A percentile compares a stretch with the other conserved stretches of the same genome.
These are phyloP conservation scores for Salix caprea DNA, from an alignment of 345 rosid species.

Conservation along the genomic window DNA sequence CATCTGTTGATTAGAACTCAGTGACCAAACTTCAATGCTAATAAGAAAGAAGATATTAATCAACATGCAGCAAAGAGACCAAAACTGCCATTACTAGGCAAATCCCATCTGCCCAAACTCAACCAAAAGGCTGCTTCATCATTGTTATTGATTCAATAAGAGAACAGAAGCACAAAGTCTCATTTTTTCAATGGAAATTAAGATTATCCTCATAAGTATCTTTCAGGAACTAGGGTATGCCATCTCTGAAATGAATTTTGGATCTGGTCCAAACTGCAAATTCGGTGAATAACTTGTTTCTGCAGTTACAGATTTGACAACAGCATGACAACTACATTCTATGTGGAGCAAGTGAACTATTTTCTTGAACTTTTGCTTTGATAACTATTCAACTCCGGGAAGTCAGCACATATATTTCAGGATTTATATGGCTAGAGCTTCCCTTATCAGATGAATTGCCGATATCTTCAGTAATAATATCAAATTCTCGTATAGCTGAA, in stretches of 20 bases:
- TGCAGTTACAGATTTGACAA: slow-evolving; percentile 18
- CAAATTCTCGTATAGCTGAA: no score
- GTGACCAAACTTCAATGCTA: neutral
- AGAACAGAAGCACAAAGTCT: slow-evolving; percentile 66
- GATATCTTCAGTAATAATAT: no score
- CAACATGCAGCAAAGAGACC: neutral
- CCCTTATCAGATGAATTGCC: no score
- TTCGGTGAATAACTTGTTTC: slow-evolving; percentile 19
- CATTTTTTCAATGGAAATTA: slow-evolving; percentile 62
- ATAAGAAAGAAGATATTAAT: neutral
- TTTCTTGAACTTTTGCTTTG: slow-evolving; percentile 38
- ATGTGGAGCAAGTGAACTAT: slow-evolving; percentile 22
- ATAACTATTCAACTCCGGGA: slow-evolving; percentile 11
- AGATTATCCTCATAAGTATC: slow-evolving; percentile 29
- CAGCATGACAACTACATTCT: slow-evolving; percentile 58
- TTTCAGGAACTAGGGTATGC: slow-evolving; percentile 47
- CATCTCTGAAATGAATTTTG: slow-evolving; percentile 58
- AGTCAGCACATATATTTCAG: no score
- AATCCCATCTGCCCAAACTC: slow-evolving; percentile 13
- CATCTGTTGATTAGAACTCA: neutral
- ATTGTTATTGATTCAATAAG: slow-evolving; percentile 49
- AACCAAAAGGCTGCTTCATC: slow-evolving; percentile 49
- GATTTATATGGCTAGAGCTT: no score
- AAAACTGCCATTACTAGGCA: neutral
- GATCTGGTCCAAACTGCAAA: slow-evolving; percentile 32